Base-by-base conservation (phyloP, 805 yeast species). In the Candida germanica region DNA sequence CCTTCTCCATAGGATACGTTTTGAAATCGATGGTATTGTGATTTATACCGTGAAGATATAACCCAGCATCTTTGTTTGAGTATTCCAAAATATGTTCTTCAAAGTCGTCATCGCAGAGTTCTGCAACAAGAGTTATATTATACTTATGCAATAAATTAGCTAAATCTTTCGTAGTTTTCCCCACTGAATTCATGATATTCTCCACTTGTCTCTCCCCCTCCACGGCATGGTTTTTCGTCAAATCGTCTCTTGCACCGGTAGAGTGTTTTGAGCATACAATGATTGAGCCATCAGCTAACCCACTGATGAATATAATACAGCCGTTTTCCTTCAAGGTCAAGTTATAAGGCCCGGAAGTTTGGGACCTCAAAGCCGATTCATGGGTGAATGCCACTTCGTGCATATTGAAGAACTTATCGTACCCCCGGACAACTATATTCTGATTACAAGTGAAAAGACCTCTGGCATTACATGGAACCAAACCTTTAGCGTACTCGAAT, bases 21-120 rank as follows among this genome's bases (percentile, higher is more conserved):
- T 57, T 47, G 54, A 93, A 91, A 7, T 61, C 50, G 0, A 79
- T 72, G 2, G 68, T 62, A 51, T 93, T 93, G 33, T 58, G 50
- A 56, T 93, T 93, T 29, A 93, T 58, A 0, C 99, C 99, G 55
- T 91, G 98, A 12, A 93, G 57, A 48, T 93, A 93, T 5, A 93
- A 62, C 0, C 99, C 99, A 0, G 95, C 78, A 7, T 61, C 62
- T 0, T 80, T 79, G 1, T 65, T 66, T 2, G 69, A 55, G 52
- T 93, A 93, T 39, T 80, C 82, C 32, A 93, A 66, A 6, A 93
- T 85, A 55, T 93, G 99, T 56, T 93, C 98, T 55, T 93, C 98
- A 57, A 93, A 93, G 0, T 58, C 59, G 51, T 93, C 98, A 54
- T 93, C 96, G 58, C 99, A 93, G 23, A 77, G 72, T 59, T 93